These are phyloP conservation scores for Dactylellina cionopaga DNA, from an alignment of 2,329 filamentous ascomycete genomes.

Conservation along the genomic window DNA sequence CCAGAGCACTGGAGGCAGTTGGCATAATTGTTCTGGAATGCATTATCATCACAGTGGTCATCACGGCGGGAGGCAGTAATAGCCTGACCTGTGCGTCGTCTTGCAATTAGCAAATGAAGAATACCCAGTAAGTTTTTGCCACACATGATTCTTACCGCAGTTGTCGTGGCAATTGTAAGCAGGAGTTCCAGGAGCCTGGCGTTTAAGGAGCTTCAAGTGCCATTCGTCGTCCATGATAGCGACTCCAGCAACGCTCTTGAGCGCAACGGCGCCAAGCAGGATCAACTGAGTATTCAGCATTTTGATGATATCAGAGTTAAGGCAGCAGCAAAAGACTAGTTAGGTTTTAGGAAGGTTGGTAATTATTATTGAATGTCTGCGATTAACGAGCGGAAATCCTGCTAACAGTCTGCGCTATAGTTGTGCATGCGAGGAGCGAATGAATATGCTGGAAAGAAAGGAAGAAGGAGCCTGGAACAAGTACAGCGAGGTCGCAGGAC, in stretches of 20 bases:
- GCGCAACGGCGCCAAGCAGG: conserved; percentile 37
- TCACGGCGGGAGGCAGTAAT: conserved; percentile 60
- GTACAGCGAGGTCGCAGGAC: conserved; percentile 36
- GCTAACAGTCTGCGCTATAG: conserved; percentile 1
- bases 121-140: neutral
- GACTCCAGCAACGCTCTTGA: conserved; percentile 34
- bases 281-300: conserved; percentile 44
- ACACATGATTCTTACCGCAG: conserved; percentile 62
- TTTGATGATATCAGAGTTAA: conserved; percentile 8
- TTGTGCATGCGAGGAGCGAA: conserved; percentile 26
- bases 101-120: neutral
- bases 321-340: conserved; percentile 29
- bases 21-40: conserved; percentile 62
- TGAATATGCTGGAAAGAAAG: conserved; percentile 24
- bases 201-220: conserved; percentile 59
- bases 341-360: conserved; percentile 27
- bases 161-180: conserved; percentile 65
- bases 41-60: conserved; percentile 60
- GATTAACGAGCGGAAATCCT: conserved; percentile 48
- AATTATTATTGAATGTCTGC: conserved; percentile 13
- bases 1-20: conserved; percentile 63
- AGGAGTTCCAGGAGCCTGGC: conserved; percentile 64
- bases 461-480: conserved; percentile 7
- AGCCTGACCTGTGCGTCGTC: conserved; percentile 55
- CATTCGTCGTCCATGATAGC: conserved; percentile 48